phyloP scores from a whole-genome alignment of 768 basidiomycete genomes.

The Vararia minispora region DNA sequence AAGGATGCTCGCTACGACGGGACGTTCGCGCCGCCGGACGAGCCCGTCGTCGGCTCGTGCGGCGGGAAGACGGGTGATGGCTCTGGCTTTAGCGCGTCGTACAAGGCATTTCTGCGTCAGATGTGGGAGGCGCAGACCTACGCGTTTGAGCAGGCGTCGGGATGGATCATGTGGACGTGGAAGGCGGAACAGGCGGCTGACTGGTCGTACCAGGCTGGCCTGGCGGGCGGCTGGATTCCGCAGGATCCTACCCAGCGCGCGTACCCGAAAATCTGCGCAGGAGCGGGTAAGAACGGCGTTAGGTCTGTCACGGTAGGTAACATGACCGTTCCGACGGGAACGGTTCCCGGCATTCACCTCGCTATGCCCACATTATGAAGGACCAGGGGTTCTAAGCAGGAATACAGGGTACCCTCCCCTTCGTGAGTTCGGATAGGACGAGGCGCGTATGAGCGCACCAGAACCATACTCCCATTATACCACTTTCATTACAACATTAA shows the following conservation, averaged over 20 bases:
- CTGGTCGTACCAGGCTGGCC: slow-evolving; percentile 78
- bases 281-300: too few species aligned
- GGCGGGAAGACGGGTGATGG: slow-evolving; percentile 57
- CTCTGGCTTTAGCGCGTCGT: slow-evolving; percentile 56
- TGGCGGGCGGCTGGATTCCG: slow-evolving; percentile 81
- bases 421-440: too few species aligned
- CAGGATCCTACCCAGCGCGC: slow-evolving; percentile 33
- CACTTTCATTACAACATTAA: too few species aligned
- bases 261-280: slow-evolving; percentile 59
- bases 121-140: slow-evolving; percentile 72
- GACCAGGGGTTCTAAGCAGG: too few species aligned
- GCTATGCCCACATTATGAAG: too few species aligned
- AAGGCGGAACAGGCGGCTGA: slow-evolving; percentile 74
- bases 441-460: too few species aligned
- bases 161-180: slow-evolving; percentile 79
- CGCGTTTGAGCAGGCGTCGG: slow-evolving; percentile 49
- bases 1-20: slow-evolving; percentile 50
- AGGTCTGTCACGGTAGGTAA: too few species aligned
- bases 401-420: too few species aligned
- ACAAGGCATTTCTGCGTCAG: slow-evolving; percentile 73
- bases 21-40: slow-evolving; percentile 47
- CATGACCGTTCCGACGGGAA: too few species aligned
- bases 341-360: too few species aligned
- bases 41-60: slow-evolving; percentile 62
- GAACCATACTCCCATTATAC: too few species aligned